Conservation (phyloP, 257 asterid species). For the Solanum rostratum region DNA sequence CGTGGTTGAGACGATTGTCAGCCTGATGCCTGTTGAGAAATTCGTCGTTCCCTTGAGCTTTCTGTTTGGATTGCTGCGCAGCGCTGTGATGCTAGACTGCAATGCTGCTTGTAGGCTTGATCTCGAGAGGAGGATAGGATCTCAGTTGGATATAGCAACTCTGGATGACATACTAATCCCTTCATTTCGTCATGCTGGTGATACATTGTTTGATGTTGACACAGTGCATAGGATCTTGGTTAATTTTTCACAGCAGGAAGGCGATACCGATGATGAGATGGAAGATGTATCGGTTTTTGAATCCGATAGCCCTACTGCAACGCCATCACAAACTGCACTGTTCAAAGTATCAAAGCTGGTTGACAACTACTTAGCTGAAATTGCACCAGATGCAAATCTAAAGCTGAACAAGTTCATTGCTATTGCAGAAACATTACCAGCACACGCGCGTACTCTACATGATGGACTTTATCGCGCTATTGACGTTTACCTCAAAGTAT, state of each 20-base stretch:
- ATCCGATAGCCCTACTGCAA: constrained; percentile 54
- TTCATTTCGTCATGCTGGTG: constrained; percentile 64
- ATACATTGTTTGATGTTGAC: constrained; percentile 80
- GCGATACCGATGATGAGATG: constrained; percentile 70
- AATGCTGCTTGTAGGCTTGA: constrained; percentile 55
- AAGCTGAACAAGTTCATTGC: constrained; percentile 74
- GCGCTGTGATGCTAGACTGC: constrained; percentile 77
- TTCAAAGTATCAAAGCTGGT: constrained; percentile 72
- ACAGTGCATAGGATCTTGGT: constrained; percentile 72
- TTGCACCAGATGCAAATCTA: constrained; percentile 86
- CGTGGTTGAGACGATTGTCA: constrained; percentile 74
- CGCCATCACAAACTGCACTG: constrained; percentile 72
- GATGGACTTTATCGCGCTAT: constrained; percentile 86
- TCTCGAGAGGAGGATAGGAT: constrained; percentile 81
- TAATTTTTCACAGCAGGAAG: constrained; percentile 59
- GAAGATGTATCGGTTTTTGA: constrained; percentile 71
- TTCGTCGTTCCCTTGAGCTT: constrained; percentile 63
- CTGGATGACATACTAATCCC: constrained; percentile 90
- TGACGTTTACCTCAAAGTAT: constrained; percentile 86
- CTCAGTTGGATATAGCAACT: constrained; percentile 66
- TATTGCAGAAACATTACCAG: constrained; percentile 76
- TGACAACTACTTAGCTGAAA: constrained; percentile 77
- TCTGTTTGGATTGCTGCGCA: constrained; percentile 67
- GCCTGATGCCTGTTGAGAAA: constrained; percentile 81
- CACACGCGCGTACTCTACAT: constrained; percentile 62